Evolutionary conservation across 2,329 filamentous ascomycete genomes (phyloP), one percentile per base, ranked within the genome.

Genomic region (Emericellopsis cladophorae): DNA sequence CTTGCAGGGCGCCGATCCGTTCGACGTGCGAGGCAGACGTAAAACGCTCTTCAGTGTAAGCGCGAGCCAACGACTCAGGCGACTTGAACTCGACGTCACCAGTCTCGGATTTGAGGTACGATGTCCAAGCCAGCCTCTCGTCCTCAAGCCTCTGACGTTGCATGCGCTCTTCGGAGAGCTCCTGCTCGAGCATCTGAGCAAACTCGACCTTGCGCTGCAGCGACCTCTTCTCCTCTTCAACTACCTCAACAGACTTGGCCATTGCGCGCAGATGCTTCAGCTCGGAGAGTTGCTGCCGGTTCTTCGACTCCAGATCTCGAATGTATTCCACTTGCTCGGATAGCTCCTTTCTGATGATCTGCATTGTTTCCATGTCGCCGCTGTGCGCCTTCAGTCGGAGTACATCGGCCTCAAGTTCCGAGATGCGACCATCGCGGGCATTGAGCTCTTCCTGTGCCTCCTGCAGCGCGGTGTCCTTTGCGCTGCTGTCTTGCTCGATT

Each of bases 251-350:
- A n/a, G 84, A 86, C 61, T 85, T 90, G 57, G 88, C 81, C 4
- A 82, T 65, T 49, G 88, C 84, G 12, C 88, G 81, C 31, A 93
- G 71, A 49, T 88, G 82, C 50, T 84, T 86, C 31, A 98, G 64
- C 56, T 98, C 90, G 0, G 72, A 61, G 12, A 77, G 67, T 54
- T 95, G 85, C 39, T 94, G 86, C 21, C 85, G 73, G 46, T 87
- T 95, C 31, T 77, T 76, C 1, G 76, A 72, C 57, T 98, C 92
- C 4, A 98, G 68, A 24, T 76, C 80, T 44, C 86, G 80, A 48
- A 95, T 94, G 54, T 96, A 88, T n/a, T 78, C 72, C 1, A 98
- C 84, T 55, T 96, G 92, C 48, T 95, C 89, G 0, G 84, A 81
- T 5, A 98, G 71, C 61, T 98, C 89, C 48, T 80, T 76, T 56